These are phyloP conservation scores for Nicotiana otophora DNA, from an alignment of 257 asterid genomes.

Conservation along the genomic window DNA sequence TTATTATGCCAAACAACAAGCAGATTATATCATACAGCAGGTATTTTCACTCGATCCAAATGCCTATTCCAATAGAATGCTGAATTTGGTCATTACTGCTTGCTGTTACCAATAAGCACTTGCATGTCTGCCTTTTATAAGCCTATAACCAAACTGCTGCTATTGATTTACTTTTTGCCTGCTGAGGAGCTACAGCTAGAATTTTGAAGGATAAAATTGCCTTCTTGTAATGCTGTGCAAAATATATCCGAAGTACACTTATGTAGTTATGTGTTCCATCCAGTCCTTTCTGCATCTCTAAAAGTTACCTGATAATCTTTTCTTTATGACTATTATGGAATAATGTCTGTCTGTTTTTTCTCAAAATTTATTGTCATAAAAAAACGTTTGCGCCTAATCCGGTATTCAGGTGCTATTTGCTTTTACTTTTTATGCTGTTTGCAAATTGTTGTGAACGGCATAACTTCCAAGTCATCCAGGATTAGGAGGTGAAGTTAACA, in stretches of 20 bases:
- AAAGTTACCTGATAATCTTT: neutral
- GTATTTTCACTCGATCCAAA: constrained; percentile 25
- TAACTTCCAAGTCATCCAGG: neutral
- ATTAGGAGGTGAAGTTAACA: neutral
- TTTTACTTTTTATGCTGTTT: neutral
- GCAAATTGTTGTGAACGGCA: neutral
- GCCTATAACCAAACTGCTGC: neutral
- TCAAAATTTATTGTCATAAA: neutral
- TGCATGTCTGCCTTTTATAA: neutral
- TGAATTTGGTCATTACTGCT: neutral
- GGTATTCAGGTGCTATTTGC: neutral
- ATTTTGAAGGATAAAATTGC: neutral
- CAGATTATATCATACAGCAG: constrained; percentile 87
- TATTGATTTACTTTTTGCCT: neutral
- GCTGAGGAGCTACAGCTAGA: neutral
- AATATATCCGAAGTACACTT: neutral
- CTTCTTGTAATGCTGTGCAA: neutral
- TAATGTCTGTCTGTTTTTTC: neutral
- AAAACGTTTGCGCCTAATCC: neutral
- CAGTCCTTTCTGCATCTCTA: neutral
- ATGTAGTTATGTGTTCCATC: no score
- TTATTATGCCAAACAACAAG: constrained; percentile 84
- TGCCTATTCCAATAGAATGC: neutral
- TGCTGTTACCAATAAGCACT: neutral
- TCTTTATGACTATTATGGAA: neutral